Base-by-base conservation (phyloP, 257 asterid species). In the Henckelia pumila region DNA sequence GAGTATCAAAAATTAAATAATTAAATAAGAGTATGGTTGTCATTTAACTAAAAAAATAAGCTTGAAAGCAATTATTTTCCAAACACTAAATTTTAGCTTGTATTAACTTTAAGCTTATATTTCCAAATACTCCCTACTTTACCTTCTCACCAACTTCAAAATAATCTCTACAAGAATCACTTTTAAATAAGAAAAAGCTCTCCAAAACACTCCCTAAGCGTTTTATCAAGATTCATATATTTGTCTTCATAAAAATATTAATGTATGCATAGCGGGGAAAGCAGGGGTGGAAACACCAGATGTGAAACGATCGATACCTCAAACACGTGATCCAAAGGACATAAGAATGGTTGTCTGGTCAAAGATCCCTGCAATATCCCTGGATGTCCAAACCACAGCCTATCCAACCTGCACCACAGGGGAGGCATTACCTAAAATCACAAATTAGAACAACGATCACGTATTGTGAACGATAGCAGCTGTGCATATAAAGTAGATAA, bases 361-460 rank as follows among this genome's bases (percentile, higher is more conserved):
- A 94, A 65, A 69, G 89, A 73, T 60, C 96, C 98, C 30, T 0
- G 65, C 80, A 94, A 63, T 67, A 86, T 61, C 70, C 99, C 99
- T 23, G 99, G 98, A 81, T 94, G 99, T 73, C 96, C 95, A 76
- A 94, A 94, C 99, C 99, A 94, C 72, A 94, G 85, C 80, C 98
- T 87, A 82, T 94, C 99, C 86, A 94, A 83, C 93, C 99, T 91
- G 96, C 99, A 94, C 99, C 99, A 94, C 68, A 91, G 83, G 61
- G 99, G 96, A 81, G 99, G 99, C 96, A 94, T 87, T 66, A 94
- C 99, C 99, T 94, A 86, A 79, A 87, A 81, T 80, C 96, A 94
- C 86, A 87, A 81, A 82, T 62, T 76, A 83, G 68, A 75, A 79
- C 77, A 85, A 61, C 79, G 57, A 83, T 86, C 79, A 86, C 71